Percentiles rank a stretch among this genome's conserved stretches.
Evolutionary conservation across 1,139 yeast genomes (phyloP).

Genomic region (Debaryomycetaceae sp.): DNA sequence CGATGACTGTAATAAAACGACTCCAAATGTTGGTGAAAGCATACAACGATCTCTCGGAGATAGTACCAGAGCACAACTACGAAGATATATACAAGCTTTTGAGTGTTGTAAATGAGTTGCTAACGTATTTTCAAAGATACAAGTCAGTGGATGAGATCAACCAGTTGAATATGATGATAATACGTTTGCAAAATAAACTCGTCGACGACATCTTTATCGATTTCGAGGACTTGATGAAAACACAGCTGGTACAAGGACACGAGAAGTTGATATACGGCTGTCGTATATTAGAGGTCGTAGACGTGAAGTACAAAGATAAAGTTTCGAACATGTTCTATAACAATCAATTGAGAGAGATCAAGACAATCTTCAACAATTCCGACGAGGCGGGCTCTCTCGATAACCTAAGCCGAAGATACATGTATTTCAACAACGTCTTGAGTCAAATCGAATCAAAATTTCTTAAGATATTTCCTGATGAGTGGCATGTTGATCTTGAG

Average conservation of each 20-base stretch:
- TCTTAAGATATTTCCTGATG: slow-evolving; percentile 55
- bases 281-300: slow-evolving; percentile 64
- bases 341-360: slow-evolving; percentile 68
- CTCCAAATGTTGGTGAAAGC: slow-evolving; percentile 84
- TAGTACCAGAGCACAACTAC: slow-evolving; percentile 50
- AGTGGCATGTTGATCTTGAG: slow-evolving; percentile 68
- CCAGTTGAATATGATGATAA: slow-evolving; percentile 58
- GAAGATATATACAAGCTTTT: slow-evolving; percentile 64
- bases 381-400: slow-evolving; percentile 96
- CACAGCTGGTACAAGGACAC: slow-evolving; percentile 14
- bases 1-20: slow-evolving; percentile 83
- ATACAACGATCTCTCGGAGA: slow-evolving; percentile 56
- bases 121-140: slow-evolving; percentile 74
- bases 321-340: slow-evolving; percentile 74
- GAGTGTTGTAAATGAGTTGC: slow-evolving; percentile 75
- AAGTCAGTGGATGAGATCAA: slow-evolving; percentile 84
- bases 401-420: slow-evolving; percentile 73
- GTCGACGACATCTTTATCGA: slow-evolving; percentile 73
- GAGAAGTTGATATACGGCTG: slow-evolving; percentile 59
- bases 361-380: slow-evolving; percentile 64
- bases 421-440: slow-evolving; percentile 73
- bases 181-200: slow-evolving; percentile 60
- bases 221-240: slow-evolving; percentile 50
- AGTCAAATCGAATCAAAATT: slow-evolving; percentile 55
- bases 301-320: slow-evolving; percentile 56